Evolutionary conservation across 2,329 filamentous ascomycete genomes (phyloP).

Genomic region (Lizonia empirigonia): DNA sequence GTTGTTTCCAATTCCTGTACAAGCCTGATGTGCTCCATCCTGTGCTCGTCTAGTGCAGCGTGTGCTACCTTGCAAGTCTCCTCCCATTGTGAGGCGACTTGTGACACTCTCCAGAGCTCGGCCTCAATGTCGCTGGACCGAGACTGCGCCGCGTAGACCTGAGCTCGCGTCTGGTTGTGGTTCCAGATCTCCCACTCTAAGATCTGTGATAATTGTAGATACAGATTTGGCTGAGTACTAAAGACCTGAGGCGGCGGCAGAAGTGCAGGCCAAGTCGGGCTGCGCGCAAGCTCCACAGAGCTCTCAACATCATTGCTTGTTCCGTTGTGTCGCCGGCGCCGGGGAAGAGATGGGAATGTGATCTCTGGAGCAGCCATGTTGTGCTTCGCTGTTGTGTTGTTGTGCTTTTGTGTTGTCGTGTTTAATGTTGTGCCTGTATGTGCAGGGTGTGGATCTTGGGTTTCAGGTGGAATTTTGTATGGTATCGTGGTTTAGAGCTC

Average conservation of each 20-base stretch:
- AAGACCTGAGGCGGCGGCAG: not conserved
- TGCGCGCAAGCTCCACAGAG: not conserved
- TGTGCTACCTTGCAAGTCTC: not conserved
- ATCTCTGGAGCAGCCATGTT: not conserved
- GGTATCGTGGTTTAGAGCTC: no score
- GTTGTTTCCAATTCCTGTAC: constrained; percentile 1
- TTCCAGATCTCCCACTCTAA: constrained; percentile 10
- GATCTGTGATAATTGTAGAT: constrained; percentile 4
- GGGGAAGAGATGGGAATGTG: not conserved
- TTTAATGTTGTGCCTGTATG: no score
- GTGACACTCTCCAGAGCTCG: not conserved
- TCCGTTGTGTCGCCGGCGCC: not conserved
- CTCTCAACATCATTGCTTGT: not conserved
- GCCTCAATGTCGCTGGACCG: not conserved
- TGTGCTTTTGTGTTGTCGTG: no score
- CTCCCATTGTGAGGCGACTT: constrained; percentile 2
- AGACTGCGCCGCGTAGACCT: not conserved
- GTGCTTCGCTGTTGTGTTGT: not conserved
- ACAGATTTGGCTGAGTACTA: constrained; percentile 1
- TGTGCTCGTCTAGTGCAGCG: constrained; percentile 3
- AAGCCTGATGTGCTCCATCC: not conserved
- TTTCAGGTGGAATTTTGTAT: no score
- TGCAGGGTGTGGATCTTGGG: no score
- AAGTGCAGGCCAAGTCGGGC: not conserved
- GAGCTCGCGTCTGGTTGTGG: constrained; percentile 7